Percentiles rank a stretch among this genome's conserved stretches.
phyloP scores from a whole-genome alignment of 257 asterid genomes.

The Mitragyna speciosa region DNA sequence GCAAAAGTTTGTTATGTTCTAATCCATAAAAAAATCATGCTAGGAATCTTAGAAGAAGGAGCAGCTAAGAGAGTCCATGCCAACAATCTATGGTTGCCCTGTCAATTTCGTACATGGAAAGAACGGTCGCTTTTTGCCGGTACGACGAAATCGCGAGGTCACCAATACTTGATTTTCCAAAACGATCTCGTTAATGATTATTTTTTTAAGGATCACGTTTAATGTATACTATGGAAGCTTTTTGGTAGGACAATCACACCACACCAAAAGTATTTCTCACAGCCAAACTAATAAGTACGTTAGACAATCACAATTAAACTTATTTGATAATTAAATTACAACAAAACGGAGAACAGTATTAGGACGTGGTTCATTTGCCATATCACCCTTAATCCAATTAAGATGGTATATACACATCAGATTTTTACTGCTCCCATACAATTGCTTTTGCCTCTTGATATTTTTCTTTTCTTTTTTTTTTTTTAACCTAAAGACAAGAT shows the following conservation, averaged over 20 bases:
- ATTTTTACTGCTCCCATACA: too few species aligned
- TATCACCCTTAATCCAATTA: background rate
- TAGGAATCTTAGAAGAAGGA: background rate
- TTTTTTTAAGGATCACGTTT: slow-evolving; percentile 3
- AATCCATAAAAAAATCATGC: background rate
- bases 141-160: slow-evolving; percentile 34
- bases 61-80: slow-evolving; percentile 13
- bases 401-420: background rate
- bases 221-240: slow-evolving; percentile 5
- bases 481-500: too few species aligned
- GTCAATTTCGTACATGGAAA: slow-evolving; percentile 47
- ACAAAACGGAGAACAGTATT: background rate
- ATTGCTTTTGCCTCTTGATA: too few species aligned
- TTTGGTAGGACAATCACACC: slow-evolving; percentile 21
- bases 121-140: slow-evolving; percentile 27
- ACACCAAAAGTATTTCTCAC: slow-evolving; percentile 8
- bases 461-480: too few species aligned
- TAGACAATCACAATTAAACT: slow-evolving; percentile 1
- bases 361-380: background rate
- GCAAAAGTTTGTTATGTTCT: background rate
- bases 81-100: slow-evolving; percentile 58
- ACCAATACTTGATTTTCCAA: slow-evolving; percentile 24
- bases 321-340: background rate
- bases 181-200: background rate
- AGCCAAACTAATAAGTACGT: slow-evolving; percentile 23